Conservation (phyloP, 2,329 filamentous ascomycete species). For the Thelonectria olida region DNA sequence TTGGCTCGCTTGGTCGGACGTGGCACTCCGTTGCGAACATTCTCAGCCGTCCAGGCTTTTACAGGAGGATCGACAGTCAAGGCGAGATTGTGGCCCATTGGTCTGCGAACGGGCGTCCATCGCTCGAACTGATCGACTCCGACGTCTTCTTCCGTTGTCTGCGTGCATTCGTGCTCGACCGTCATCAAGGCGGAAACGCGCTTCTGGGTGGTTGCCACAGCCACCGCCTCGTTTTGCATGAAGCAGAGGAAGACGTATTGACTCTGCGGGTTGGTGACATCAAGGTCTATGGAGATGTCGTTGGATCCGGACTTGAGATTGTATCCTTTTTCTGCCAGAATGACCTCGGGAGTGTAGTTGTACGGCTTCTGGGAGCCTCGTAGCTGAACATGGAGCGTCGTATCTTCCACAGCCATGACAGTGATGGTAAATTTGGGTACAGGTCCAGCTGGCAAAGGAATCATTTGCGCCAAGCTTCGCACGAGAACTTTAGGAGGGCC, state of each 20-base stretch:
- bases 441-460: conserved; percentile 27
- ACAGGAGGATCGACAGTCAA: conserved; percentile 27
- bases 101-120: conserved; percentile 38
- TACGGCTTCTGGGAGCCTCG: conserved; percentile 37
- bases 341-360: conserved; percentile 38
- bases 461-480: conserved; percentile 37
- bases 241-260: conserved; percentile 38
- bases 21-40: conserved; percentile 32
- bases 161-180: conserved; percentile 38
- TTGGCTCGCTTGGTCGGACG: conserved; percentile 37
- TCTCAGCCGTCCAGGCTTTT: conserved; percentile 24
- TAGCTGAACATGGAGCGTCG: conserved; percentile 31
- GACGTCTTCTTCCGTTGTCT: conserved; percentile 30
- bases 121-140: conserved; percentile 39
- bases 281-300: conserved; percentile 26
- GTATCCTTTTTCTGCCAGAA: conserved; percentile 25
- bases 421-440: conserved; percentile 31
- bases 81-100: conserved; percentile 38
- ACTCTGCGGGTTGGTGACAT: conserved; percentile 31
- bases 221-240: conserved; percentile 35
- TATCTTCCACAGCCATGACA: conserved; percentile 28
- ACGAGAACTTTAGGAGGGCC: conserved; percentile 36
- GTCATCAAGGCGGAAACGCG: conserved; percentile 35
- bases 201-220: conserved; percentile 29
- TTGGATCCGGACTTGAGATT: conserved; percentile 28